These are phyloP conservation scores for Biscogniauxia mediterranea DNA, from an alignment of 2,329 filamentous ascomycete species.

Conservation along the genomic window DNA sequence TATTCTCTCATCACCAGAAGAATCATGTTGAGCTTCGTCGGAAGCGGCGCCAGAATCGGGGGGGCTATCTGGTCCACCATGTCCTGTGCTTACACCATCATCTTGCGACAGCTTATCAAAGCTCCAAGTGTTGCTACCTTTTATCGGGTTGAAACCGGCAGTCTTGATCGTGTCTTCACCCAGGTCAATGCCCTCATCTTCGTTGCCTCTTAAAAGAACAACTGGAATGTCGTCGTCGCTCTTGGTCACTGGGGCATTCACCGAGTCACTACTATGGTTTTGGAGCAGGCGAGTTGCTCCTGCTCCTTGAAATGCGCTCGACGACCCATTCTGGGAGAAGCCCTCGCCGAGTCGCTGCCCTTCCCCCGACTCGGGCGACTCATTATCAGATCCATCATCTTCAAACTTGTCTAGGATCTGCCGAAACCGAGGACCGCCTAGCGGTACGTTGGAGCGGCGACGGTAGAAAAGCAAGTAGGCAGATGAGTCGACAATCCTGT, in stretches of 20 bases:
- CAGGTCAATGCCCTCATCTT: conserved; percentile 47
- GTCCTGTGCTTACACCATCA: conserved; percentile 31
- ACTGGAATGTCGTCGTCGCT: conserved; percentile 24
- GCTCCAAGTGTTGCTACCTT: conserved; percentile 40
- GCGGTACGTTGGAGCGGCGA: conserved; percentile 70
- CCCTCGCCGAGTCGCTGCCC: conserved; percentile 77
- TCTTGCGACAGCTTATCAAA: conserved; percentile 41
- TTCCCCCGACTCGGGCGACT: conserved; percentile 65
- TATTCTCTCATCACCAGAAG: conserved; percentile 34
- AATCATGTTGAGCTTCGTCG: conserved; percentile 38
- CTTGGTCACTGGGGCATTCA: conserved; percentile 10
- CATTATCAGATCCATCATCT: conserved; percentile 47
- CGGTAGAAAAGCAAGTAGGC: conserved; percentile 97
- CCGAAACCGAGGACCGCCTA: conserved; percentile 76
- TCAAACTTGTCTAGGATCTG: conserved; percentile 66
- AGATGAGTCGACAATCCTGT: conserved; percentile 66
- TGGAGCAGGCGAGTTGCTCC: conserved; percentile 69
- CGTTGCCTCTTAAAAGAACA: conserved; percentile 40
- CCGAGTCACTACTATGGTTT: conserved; percentile 55
- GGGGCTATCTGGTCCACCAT: conserved; percentile 22
- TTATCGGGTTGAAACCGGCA: conserved; percentile 26
- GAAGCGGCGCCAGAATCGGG: conserved; percentile 33
- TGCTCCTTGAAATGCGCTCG: conserved; percentile 79
- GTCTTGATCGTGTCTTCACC: conserved; percentile 32
- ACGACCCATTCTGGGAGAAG: conserved; percentile 87